These are phyloP conservation scores for Salicornia ramosissima DNA, from an alignment of 148 eudicot species.

Conservation along the genomic window DNA sequence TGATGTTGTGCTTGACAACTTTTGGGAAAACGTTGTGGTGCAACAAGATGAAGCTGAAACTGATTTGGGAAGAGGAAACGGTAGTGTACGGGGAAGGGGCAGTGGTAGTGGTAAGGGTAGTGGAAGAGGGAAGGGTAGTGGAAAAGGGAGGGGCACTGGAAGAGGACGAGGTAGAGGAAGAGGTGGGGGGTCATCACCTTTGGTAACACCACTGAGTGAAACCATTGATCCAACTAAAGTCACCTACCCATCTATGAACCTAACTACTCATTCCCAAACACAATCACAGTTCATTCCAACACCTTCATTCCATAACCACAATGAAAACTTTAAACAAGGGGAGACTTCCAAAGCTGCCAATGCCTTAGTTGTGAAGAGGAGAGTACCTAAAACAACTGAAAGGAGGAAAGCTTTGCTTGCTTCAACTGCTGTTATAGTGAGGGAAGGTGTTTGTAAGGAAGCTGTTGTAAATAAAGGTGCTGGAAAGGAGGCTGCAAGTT, in stretches of 20 bases:
- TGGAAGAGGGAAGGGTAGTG: background rate
- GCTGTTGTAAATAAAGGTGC: background rate
- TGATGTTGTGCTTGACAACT: background rate
- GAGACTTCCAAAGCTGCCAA: background rate
- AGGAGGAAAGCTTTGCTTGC: background rate
- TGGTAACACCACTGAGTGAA: background rate
- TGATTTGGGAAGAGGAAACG: background rate
- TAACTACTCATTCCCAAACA: too few species aligned
- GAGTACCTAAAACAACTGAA: background rate
- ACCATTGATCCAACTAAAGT: too few species aligned
- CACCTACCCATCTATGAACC: too few species aligned
- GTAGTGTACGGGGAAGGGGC: background rate
- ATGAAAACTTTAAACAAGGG: background rate
- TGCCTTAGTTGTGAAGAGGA: background rate
- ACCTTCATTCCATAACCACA: too few species aligned
- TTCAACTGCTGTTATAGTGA: too few species aligned
- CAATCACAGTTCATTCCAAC: too few species aligned
- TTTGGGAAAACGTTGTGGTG: too few species aligned
- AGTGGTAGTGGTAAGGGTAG: background rate
- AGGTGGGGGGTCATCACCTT: background rate
- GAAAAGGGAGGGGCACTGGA: background rate
- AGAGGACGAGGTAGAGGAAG: background rate
- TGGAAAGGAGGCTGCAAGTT: too few species aligned
- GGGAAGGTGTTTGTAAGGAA: background rate
- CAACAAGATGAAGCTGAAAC: background rate